These are phyloP conservation scores for Coemansia sp. DNA, from an alignment of 192 early-diverging fungal genomes.

Conservation along the genomic window DNA sequence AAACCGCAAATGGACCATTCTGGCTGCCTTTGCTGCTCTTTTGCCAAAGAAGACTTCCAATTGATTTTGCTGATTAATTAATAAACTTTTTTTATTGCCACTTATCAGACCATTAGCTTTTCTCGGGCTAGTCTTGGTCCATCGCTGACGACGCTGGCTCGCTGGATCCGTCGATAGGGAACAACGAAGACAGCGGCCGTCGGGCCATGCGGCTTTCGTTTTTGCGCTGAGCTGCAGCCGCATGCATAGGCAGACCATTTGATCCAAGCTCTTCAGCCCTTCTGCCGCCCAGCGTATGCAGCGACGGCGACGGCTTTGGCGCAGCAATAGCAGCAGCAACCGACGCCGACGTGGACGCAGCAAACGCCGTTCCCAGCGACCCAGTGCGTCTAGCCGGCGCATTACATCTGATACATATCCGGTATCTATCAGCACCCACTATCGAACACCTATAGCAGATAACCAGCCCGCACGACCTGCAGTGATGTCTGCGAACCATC, in stretches of 20 bases:
- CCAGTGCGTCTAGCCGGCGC: neutral
- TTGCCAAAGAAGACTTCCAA: slow-evolving; percentile 29
- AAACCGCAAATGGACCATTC: slow-evolving; percentile 98
- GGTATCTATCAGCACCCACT: slow-evolving; percentile 16
- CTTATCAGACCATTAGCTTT: too few species aligned
- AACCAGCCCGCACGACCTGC: slow-evolving; percentile 51
- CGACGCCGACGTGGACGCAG: neutral
- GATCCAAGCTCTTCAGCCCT: slow-evolving; percentile 40
- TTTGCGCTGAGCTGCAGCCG: slow-evolving; percentile 23
- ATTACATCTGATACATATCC: slow-evolving; percentile 40
- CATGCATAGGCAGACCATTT: slow-evolving; percentile 31
- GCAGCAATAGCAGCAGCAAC: neutral
- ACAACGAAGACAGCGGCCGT: slow-evolving; percentile 42
- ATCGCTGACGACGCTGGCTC: neutral
- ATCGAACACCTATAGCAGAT: slow-evolving; percentile 57
- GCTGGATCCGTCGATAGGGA: slow-evolving; percentile 10
- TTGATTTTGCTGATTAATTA: neutral
- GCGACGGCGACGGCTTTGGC: slow-evolving; percentile 21
- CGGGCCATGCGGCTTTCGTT: slow-evolving; percentile 22
- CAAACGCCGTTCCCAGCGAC: slow-evolving; percentile 4
- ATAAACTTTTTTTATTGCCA: neutral
- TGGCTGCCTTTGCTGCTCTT: slow-evolving; percentile 77
- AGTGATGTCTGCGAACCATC: slow-evolving; percentile 58
- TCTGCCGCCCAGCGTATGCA: slow-evolving; percentile 34
- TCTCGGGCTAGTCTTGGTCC: neutral